These are phyloP conservation scores for Leucosporidium scottii DNA, from an alignment of 768 basidiomycete genomes.

Conservation along the genomic window DNA sequence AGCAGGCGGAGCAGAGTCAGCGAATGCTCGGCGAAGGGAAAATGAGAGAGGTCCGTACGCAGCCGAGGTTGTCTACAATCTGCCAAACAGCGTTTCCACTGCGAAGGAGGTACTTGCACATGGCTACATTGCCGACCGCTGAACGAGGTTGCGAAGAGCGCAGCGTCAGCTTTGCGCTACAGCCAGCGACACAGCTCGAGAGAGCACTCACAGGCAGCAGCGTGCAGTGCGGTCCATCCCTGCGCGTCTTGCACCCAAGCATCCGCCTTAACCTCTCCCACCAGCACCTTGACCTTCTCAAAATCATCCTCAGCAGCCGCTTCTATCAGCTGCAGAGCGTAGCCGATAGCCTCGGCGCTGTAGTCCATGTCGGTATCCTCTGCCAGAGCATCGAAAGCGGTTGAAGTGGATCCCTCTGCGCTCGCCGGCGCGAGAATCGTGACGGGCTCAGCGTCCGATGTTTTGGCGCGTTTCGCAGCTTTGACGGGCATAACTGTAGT, in stretches of 20 bases:
- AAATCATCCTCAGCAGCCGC: constrained; percentile 6
- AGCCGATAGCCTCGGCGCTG: no score
- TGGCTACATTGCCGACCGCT: constrained; percentile 58
- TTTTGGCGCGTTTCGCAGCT: no score
- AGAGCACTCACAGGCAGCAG: constrained; percentile 52
- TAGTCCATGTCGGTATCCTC: no score
- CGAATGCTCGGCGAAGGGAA: background rate
- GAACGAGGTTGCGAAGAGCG: constrained; percentile 10
- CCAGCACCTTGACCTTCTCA: constrained; percentile 35
- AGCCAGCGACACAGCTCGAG: background rate
- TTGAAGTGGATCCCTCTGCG: no score
- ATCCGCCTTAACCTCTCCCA: constrained; percentile 48
- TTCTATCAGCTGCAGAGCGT: no score
- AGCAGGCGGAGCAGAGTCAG: constrained; percentile 6
- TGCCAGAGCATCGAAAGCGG: no score
- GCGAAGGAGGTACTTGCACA: constrained; percentile 63
- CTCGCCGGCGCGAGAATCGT: no score
- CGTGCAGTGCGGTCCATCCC: constrained; percentile 77
- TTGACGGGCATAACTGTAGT: no score
- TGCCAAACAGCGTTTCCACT: constrained; percentile 82
- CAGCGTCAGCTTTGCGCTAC: background rate
- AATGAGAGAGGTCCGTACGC: constrained; percentile 7
- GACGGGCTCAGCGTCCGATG: no score
- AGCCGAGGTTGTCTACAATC: constrained; percentile 42
- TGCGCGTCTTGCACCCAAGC: constrained; percentile 84